These are phyloP conservation scores for Epithemia pelagica DNA, from an alignment of 108 stramenopile species.

Conservation along the genomic window DNA sequence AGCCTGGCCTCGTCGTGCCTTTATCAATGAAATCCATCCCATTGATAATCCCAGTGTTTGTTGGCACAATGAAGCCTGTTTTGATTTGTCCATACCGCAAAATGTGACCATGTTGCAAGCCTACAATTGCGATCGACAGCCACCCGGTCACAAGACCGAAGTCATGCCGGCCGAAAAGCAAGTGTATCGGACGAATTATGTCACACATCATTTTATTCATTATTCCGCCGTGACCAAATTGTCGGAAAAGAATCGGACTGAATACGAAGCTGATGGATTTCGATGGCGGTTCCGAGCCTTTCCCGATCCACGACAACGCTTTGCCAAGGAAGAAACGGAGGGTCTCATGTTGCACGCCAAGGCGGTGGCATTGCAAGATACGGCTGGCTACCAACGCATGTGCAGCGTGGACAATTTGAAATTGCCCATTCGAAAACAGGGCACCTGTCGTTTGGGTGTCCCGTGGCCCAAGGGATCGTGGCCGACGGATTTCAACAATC, in stretches of 20 bases:
- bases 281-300: slow-evolving; percentile 23
- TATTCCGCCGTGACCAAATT: slow-evolving; percentile 72
- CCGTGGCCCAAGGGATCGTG: slow-evolving; percentile 7
- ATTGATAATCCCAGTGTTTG: slow-evolving; percentile 23
- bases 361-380: slow-evolving; percentile 67
- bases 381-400: slow-evolving; percentile 15
- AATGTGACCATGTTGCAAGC: slow-evolving; percentile 68
- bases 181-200: slow-evolving; percentile 58
- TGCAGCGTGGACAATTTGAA: slow-evolving; percentile 7
- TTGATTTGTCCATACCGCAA: slow-evolving; percentile 44
- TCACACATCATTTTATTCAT: slow-evolving; percentile 79
- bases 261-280: slow-evolving; percentile 36
- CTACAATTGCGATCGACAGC: slow-evolving; percentile 82
- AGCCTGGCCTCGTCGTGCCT: slow-evolving; percentile 45
- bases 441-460: slow-evolving; percentile 12
- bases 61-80: slow-evolving; percentile 23
- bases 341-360: slow-evolving; percentile 85
- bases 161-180: slow-evolving; percentile 76
- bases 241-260: slow-evolving; percentile 38
- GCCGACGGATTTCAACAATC: neutral
- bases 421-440: slow-evolving; percentile 2
- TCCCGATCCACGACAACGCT: slow-evolving; percentile 47
- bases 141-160: slow-evolving; percentile 49
- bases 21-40: slow-evolving; percentile 23
- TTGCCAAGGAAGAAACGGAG: slow-evolving; percentile 64